Conservation (phyloP, 495 filamentous ascomycete species). For the Penicillium arizonense region DNA sequence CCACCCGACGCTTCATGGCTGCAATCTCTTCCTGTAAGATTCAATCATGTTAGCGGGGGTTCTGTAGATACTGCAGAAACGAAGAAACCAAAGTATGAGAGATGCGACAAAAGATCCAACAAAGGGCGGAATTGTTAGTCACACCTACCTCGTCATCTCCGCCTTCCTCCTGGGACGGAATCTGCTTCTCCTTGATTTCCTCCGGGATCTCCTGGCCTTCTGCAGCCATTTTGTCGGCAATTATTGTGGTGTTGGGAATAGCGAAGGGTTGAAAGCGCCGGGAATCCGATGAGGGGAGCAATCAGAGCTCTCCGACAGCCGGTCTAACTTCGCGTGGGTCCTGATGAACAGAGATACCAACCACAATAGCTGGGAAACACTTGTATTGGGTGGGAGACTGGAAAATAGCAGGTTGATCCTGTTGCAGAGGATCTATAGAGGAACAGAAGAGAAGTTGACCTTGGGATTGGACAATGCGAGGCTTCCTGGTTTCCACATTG, state of each 20-base stretch:
- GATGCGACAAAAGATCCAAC: not conserved
- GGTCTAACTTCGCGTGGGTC: not conserved
- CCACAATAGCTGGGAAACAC: too few relatives aligned
- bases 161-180: constrained; percentile 39
- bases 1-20: constrained; percentile 96
- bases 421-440: constrained; percentile 17
- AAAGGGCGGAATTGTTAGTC: constrained; percentile 2
- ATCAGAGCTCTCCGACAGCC: constrained; percentile 13
- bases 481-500: constrained; percentile 18
- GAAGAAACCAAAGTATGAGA: not conserved
- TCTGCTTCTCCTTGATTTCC: constrained; percentile 39
- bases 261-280: constrained; percentile 3
- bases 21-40: constrained; percentile 80
- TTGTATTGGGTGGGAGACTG: not conserved
- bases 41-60: constrained; percentile 5
- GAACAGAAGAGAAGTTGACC: constrained; percentile 13
- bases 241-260: not conserved
- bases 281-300: constrained; percentile 12
- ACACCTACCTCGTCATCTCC: constrained; percentile 45
- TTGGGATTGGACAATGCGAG: constrained; percentile 18
- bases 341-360: too few relatives aligned
- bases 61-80: not conserved
- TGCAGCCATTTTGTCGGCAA: constrained; percentile 30
- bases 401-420: not conserved
- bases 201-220: constrained; percentile 39